Base-by-base conservation (phyloP, 2,329 filamentous ascomycete genomes). In the Alternaria sp. region DNA sequence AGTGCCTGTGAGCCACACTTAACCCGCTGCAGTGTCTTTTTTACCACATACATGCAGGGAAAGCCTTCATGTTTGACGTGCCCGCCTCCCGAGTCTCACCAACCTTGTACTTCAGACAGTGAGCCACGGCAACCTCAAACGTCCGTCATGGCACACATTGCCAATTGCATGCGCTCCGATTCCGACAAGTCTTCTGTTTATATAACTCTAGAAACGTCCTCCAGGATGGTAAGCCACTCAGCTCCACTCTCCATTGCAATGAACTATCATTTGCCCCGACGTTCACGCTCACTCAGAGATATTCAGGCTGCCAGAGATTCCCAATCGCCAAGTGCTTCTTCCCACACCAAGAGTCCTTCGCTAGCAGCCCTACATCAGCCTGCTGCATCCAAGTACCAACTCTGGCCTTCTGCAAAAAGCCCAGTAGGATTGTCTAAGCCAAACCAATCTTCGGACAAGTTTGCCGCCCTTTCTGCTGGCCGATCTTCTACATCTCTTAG, bases 71-170 rank as follows among this genome's bases (percentile, higher is more conserved):
- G 76, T 78, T 78, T 78, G 76, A 78, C 71, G 73, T 78, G 73
- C 73, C 71, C 73, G 73, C 70, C 69, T 71, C 69, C 67, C 70
- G 66, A 78, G 76, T 78, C 75, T 78, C 76, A 78, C 61, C 73
- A 76, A 75, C 76, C 74, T 75, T 75, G 75, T 64, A 68, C 63
- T 66, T 69, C 65, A 70, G 65, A 75, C 72, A 71, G 68, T 72
- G 71, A 75, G 68, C 74, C 67, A 76, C 72, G 62, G 69, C 66
- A 68, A 65, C 68, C 69, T 75, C 74, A 78, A 75, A 76, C 74
- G 59, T 46, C 68, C 53, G 66, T 72, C 74, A 79, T 80, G 77
- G 75, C 76, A 77, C 78, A 80, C 74, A 80, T 80, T 68, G 77
- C 78, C 72, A 78, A 78, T 75, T 79, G 77, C 75, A 78, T 80